A percentile compares a stretch with the other conserved stretches of the same genome.
These are phyloP conservation scores for Pythium rhizo-oryzae DNA, from an alignment of 352 stramenopile genomes.

Conservation along the genomic window DNA sequence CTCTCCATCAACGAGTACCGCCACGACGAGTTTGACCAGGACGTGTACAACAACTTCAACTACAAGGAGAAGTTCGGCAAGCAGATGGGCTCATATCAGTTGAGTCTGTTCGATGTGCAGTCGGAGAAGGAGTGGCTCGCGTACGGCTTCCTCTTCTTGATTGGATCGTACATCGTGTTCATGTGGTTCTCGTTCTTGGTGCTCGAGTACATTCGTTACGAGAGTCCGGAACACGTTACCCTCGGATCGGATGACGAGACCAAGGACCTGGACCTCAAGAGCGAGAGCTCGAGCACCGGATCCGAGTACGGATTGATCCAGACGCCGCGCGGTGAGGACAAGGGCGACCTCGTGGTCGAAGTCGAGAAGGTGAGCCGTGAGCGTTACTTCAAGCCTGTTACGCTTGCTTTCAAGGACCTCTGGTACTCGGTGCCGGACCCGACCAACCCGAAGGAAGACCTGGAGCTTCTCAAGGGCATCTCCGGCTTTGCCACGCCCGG, in stretches of 20 bases:
- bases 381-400: constrained; percentile 23
- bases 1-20: constrained; percentile 34
- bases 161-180: constrained; percentile 31
- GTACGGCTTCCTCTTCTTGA: constrained; percentile 28
- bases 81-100: constrained; percentile 27
- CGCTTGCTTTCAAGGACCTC: constrained; percentile 13
- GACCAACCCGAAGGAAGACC: constrained; percentile 27
- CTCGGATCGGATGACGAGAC: neutral
- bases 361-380: constrained; percentile 4
- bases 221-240: no score
- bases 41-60: constrained; percentile 26
- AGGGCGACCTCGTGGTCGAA: constrained; percentile 4
- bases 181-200: constrained; percentile 23
- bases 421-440: constrained; percentile 40
- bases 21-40: constrained; percentile 27
- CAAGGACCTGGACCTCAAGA: neutral
- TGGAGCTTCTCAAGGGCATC: constrained; percentile 58
- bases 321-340: neutral
- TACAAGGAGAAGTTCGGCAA: constrained; percentile 13
- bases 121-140: constrained; percentile 17
- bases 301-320: constrained; percentile 4
- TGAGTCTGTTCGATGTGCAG: constrained; percentile 20
- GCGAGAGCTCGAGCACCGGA: neutral
- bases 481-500: constrained; percentile 49
- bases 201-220: constrained; percentile 33